Percentiles rank a stretch among this genome's conserved stretches.
These are phyloP conservation scores for Fusarium sp. DNA, from an alignment of 2,329 filamentous ascomycete genomes.

Conservation along the genomic window DNA sequence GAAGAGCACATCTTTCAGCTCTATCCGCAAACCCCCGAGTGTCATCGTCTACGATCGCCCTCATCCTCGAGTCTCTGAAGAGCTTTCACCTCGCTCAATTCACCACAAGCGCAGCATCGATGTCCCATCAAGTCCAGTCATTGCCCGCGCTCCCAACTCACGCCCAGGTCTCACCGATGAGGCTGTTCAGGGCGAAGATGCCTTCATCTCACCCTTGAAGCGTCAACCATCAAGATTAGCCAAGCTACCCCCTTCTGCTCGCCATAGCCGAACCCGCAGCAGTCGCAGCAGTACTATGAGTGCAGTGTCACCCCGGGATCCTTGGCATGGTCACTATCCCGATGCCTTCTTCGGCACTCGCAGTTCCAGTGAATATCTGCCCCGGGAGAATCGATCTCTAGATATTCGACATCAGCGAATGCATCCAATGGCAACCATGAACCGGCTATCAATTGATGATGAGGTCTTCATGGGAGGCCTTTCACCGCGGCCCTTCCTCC, in stretches of 20 bases:
- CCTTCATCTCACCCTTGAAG: constrained; percentile 67
- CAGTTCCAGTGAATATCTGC: constrained; percentile 52
- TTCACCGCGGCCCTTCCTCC: constrained; percentile 63
- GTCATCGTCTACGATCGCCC: constrained; percentile 66
- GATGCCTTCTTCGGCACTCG: constrained; percentile 52
- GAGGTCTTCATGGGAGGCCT: constrained; percentile 61
- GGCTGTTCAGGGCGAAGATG: constrained; percentile 69
- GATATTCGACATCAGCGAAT: constrained; percentile 53
- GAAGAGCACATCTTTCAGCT: constrained; percentile 51
- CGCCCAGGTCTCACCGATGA: constrained; percentile 73
- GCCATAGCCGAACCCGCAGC: constrained; percentile 58
- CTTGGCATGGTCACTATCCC: constrained; percentile 56
- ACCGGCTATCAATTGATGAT: constrained; percentile 62
- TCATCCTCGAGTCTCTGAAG: constrained; percentile 47
- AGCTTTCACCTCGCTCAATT: constrained; percentile 50
- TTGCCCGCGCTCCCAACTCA: constrained; percentile 73
- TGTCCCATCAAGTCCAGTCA: constrained; percentile 63
- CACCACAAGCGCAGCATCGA: constrained; percentile 60
- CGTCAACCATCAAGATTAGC: constrained; percentile 67
- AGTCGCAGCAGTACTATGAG: constrained; percentile 61
- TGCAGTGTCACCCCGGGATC: constrained; percentile 58
- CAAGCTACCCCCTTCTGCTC: constrained; percentile 60
- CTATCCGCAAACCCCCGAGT: constrained; percentile 63
- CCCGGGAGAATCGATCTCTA: constrained; percentile 43
- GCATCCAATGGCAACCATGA: constrained; percentile 55